Evolutionary conservation across 176 grass and related monocot genomes (phyloP), one percentile per base, ranked within the genome.

Genomic region (Elaeis guineensis): DNA sequence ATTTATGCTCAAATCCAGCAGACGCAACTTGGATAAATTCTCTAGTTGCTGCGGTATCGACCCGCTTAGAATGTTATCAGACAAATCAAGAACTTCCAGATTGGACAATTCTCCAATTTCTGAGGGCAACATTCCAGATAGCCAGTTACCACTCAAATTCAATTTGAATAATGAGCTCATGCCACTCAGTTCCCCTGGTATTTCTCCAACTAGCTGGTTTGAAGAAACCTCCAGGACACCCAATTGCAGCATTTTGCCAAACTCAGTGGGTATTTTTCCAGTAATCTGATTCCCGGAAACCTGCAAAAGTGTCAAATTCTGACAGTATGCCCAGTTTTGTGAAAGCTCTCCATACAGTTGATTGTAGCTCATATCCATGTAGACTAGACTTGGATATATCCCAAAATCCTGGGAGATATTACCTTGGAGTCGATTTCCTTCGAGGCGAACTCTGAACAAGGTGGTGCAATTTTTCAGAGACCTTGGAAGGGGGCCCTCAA

Each of bases 401-500:
- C 63, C 77, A 26, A 79, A 72, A 2, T 56, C 21, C 8, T 78
- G 0, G 1, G 77, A 79, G 12, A 79, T 73, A 19, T 79, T 69
- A 3, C 69, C 69, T 4, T 24, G 29, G 0, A 79, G 2, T 6
- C 67, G n/a, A 12, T 67, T 79, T 9, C 3, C 0, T 0, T 1
- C 18, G 6, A 72, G 21, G 1, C 1, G 0, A 3, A 73, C 1
- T 5, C 7, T 2, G 0, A 48, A 2, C 44, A 79, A 66, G 12
- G 15, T 54, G 21, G 24, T n/a, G 17, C 69, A 79, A 49, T 50
- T 61, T 54, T 15, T 79, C 8, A 79, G 16, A 56, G 54, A 61
- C 15, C 2, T 16, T 1, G 77, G 69, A 22, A 79, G 4, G 5
- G 54, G 69, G 14, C 69, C 69, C 17, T 17, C 16, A 5, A 79